Evolutionary conservation across 345 rosid genomes (phyloP).

Genomic region (Bruguiera sexangula): DNA sequence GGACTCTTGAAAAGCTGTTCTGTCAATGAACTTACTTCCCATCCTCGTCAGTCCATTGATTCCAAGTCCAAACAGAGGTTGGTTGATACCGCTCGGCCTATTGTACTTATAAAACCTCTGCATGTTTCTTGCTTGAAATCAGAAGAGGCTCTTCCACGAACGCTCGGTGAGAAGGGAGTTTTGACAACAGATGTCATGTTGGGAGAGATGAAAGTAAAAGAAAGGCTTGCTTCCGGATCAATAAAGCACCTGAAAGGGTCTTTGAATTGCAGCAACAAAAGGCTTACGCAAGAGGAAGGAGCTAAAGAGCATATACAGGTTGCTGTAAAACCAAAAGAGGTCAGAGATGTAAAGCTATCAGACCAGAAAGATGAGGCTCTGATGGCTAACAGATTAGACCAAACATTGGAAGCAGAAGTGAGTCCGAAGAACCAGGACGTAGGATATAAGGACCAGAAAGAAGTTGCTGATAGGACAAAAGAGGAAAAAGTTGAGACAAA

Average conservation of each 20-base stretch:
- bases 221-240: conserved; percentile 25
- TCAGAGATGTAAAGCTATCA: conserved; percentile 31
- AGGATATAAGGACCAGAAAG: conserved; percentile 25
- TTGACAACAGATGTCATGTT: conserved; percentile 19
- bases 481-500: conserved; percentile 37
- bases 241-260: conserved; percentile 12
- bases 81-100: conserved; percentile 35
- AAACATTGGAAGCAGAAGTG: conserved; percentile 25
- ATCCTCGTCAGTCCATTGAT: conserved; percentile 15
- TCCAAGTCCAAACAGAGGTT: conserved; percentile 24
- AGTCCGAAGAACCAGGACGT: conserved; percentile 28
- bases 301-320: conserved; percentile 26
- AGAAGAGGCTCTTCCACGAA: conserved; percentile 21
- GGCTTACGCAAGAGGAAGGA: conserved; percentile 36
- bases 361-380: conserved; percentile 28
- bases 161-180: conserved; percentile 19
- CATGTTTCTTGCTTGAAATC: conserved; percentile 19
- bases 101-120: conserved; percentile 63
- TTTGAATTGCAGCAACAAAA: conserved; percentile 19
- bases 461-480: conserved; percentile 25
- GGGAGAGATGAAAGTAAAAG: conserved; percentile 33
- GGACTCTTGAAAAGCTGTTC: conserved; percentile 39
- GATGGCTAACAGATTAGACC: conserved; percentile 10
- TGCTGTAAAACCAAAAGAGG: conserved; percentile 30
- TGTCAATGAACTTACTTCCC: conserved; percentile 19